Conservation (phyloP, 176 grass and related monocot genomes). For the Lolium rigidum region DNA sequence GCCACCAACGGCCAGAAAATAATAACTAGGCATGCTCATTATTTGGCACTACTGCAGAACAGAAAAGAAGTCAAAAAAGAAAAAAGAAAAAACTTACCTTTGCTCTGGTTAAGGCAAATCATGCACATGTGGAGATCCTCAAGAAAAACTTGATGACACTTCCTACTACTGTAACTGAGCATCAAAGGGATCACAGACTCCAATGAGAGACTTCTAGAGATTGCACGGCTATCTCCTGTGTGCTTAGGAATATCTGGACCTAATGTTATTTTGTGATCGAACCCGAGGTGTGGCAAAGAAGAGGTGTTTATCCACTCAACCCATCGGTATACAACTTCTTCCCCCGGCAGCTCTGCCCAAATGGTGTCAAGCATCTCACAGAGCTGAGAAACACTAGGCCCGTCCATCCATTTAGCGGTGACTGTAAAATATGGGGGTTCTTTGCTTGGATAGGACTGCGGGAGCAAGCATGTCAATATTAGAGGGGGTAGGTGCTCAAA, state of each 20-base stretch:
- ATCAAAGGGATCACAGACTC: conserved; percentile 57
- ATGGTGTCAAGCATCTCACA: conserved; percentile 63
- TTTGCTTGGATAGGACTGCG: conserved; percentile 53
- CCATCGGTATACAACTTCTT: conserved; percentile 65
- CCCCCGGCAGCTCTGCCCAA: conserved; percentile 51
- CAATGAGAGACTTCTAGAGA: conserved; percentile 39
- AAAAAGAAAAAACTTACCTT: conserved; percentile 32
- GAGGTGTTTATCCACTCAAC: conserved; percentile 58
- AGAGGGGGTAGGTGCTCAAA: conserved; percentile 59
- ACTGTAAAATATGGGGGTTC: conserved; percentile 53
- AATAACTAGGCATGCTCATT: not conserved
- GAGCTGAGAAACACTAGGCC: conserved; percentile 49
- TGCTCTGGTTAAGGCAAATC: conserved; percentile 58
- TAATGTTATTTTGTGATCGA: conserved; percentile 43
- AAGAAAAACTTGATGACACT: conserved; percentile 51
- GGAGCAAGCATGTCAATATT: conserved; percentile 59
- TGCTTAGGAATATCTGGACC: conserved; percentile 17
- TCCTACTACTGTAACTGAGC: conserved; percentile 45
- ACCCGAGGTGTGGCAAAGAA: conserved; percentile 47
- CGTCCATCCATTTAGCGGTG: conserved; percentile 63
- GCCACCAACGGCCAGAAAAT: no score
- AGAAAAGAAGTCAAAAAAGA: not conserved
- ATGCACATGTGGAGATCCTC: conserved; percentile 50
- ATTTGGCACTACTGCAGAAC: not conserved
- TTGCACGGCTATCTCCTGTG: conserved; percentile 29